A percentile compares a stretch with the other conserved stretches of the same genome.
phyloP scores from a whole-genome alignment of 202 grass and related monocot genomes.

The Elaeis oleifera region DNA sequence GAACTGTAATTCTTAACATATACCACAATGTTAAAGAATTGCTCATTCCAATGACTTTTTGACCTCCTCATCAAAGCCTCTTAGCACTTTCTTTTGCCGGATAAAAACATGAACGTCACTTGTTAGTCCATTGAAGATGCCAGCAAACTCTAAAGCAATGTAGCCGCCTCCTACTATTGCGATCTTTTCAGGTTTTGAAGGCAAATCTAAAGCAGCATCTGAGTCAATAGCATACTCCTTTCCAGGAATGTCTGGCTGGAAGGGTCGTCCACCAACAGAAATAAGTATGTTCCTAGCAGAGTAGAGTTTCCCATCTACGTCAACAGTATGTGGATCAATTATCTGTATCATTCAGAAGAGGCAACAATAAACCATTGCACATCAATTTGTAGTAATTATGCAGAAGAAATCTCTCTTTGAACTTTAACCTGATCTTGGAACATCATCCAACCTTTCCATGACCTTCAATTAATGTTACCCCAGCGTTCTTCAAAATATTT shows the following conservation, averaged over 20 bases:
- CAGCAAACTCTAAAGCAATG: slow-evolving; percentile 81
- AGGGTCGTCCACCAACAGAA: slow-evolving; percentile 50
- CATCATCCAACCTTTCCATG: slow-evolving; percentile 54
- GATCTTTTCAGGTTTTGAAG: slow-evolving; percentile 57
- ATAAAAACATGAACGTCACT: slow-evolving; percentile 84
- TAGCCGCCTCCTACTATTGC: slow-evolving; percentile 82
- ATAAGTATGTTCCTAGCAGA: slow-evolving; percentile 70
- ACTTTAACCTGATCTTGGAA: slow-evolving; percentile 17
- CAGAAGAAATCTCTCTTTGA: slow-evolving; percentile 3
- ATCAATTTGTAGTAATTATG: not conserved
- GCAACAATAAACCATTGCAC: not conserved
- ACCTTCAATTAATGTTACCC: slow-evolving; percentile 71
- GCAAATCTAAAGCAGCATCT: slow-evolving; percentile 68
- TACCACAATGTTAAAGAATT: not conserved
- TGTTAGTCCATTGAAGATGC: slow-evolving; percentile 66
- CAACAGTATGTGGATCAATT: slow-evolving; percentile 58
- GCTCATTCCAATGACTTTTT: not conserved
- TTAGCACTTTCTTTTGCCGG: slow-evolving; percentile 60
- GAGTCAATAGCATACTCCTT: slow-evolving; percentile 65
- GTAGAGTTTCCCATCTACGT: slow-evolving; percentile 60
- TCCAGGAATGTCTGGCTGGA: slow-evolving; percentile 59
- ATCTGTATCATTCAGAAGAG: slow-evolving; percentile 36
- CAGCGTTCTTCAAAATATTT: slow-evolving; percentile 55
- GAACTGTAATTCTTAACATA: not conserved
- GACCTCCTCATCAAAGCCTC: slow-evolving; percentile 84